These are phyloP conservation scores for Mimosa pudica DNA, from an alignment of 306 rosid species.

Conservation along the genomic window DNA sequence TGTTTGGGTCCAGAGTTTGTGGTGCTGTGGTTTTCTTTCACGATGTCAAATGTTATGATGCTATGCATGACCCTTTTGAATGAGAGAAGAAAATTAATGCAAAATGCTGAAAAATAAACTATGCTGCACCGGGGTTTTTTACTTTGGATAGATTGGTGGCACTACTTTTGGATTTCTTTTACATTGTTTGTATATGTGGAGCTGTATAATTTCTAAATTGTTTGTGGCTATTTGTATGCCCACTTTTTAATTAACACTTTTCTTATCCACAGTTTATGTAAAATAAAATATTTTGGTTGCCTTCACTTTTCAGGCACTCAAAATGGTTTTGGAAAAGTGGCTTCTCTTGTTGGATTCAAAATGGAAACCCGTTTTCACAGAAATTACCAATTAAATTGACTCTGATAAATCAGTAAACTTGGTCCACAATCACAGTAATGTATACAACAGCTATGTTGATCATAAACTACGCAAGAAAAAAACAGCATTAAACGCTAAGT, in stretches of 20 bases:
- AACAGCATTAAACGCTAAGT: no score
- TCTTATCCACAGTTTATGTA: conserved; percentile 20
- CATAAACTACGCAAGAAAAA: no score
- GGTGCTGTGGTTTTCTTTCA: conserved; percentile 21
- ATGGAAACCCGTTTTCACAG: conserved; percentile 78
- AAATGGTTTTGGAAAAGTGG: conserved; percentile 94
- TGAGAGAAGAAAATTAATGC: conserved; percentile 11
- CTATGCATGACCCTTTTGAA: conserved; percentile 24
- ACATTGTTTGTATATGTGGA: conserved; percentile 6
- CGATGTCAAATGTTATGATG: conserved; percentile 24
- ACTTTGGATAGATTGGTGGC: conserved; percentile 2
- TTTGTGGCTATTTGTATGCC: conserved; percentile 32
- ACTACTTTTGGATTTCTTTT: not conserved
- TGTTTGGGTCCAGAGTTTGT: conserved; percentile 19
- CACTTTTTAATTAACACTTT: conserved; percentile 1
- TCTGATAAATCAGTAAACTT: no score
- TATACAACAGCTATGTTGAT: no score
- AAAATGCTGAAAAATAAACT: conserved; percentile 21
- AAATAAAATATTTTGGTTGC: conserved; percentile 21
- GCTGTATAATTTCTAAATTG: conserved; percentile 27
- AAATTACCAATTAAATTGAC: conserved; percentile 40
- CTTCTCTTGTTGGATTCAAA: conserved; percentile 72
- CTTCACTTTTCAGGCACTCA: conserved; percentile 70
- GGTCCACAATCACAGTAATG: no score
- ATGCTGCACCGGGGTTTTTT: not conserved